Conservation (phyloP, 805 yeast species). For the Pichia gijzeniarum region DNA sequence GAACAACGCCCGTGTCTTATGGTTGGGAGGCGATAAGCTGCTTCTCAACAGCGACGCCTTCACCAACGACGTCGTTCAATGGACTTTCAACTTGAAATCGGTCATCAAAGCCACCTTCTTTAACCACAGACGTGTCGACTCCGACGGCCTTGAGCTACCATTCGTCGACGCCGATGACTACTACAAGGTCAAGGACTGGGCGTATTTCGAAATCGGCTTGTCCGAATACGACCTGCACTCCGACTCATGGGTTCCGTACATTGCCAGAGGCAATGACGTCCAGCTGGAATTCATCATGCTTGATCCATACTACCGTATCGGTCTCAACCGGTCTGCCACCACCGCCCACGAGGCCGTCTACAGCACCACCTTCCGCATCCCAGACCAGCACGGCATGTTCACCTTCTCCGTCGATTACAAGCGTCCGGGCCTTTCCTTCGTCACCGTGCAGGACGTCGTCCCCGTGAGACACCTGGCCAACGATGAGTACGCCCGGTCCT, state of each 20-base stretch:
- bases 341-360: slow-evolving; percentile 43
- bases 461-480: slow-evolving; percentile 92
- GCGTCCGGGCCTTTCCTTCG: slow-evolving; percentile 66
- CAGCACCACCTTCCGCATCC: slow-evolving; percentile 57
- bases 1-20: slow-evolving; percentile 67
- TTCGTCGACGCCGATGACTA: slow-evolving; percentile 32
- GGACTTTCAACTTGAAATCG: slow-evolving; percentile 71
- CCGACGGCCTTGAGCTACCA: slow-evolving; percentile 3
- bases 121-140: slow-evolving; percentile 42
- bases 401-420: slow-evolving; percentile 74
- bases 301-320: slow-evolving; percentile 90
- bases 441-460: slow-evolving; percentile 60
- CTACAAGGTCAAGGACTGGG: slow-evolving; percentile 73
- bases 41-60: slow-evolving; percentile 30
- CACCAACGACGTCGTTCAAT: slow-evolving; percentile 43
- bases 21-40: slow-evolving; percentile 53
- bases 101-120: slow-evolving; percentile 52
- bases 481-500: slow-evolving; percentile 88
- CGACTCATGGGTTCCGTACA: slow-evolving; percentile 60
- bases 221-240: slow-evolving; percentile 39
- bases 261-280: slow-evolving; percentile 25
- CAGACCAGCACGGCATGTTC: slow-evolving; percentile 97
- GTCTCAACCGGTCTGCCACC: slow-evolving; percentile 39
- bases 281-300: slow-evolving; percentile 86
- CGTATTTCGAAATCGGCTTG: slow-evolving; percentile 47